Evolutionary conservation across 2,329 filamentous ascomycete genomes (phyloP).

Genomic region (Paecilomyces formosus): DNA sequence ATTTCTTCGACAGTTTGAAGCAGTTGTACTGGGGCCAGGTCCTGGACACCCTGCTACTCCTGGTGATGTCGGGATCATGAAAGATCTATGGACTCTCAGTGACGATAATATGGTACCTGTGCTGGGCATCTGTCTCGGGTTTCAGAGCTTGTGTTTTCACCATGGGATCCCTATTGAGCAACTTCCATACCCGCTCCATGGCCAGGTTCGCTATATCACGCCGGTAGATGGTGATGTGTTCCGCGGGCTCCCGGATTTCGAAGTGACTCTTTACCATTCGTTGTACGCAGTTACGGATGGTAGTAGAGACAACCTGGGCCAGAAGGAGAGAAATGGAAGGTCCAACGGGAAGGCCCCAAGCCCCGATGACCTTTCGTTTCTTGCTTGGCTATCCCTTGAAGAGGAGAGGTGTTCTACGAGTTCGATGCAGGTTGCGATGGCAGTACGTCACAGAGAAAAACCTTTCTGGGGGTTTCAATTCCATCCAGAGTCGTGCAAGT

Average conservation of each 20-base stretch:
- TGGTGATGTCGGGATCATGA: conserved; percentile 77
- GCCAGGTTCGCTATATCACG: conserved; percentile 64
- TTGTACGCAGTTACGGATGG: conserved; percentile 35
- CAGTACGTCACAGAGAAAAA: conserved; percentile 56
- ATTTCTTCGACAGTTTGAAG: conserved; percentile 61
- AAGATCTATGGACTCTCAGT: conserved; percentile 62
- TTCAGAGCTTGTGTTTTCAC: conserved; percentile 68
- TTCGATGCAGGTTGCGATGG: conserved; percentile 59
- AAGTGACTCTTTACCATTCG: conserved; percentile 71
- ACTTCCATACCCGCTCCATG: conserved; percentile 69
- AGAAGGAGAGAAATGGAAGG: neutral
- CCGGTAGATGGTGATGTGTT: conserved; percentile 62
- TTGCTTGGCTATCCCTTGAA: conserved; percentile 53
- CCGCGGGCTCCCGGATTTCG: conserved; percentile 49
- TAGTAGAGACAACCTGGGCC: neutral
- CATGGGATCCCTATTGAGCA: conserved; percentile 61
- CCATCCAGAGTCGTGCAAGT: conserved; percentile 85
- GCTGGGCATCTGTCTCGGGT: conserved; percentile 81
- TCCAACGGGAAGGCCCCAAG: conserved; percentile 6
- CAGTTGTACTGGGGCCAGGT: conserved; percentile 82
- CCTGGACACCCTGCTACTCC: conserved; percentile 69
- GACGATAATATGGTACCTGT: conserved; percentile 61
- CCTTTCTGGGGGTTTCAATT: conserved; percentile 88
- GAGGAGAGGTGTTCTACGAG: conserved; percentile 35
- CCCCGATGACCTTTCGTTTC: conserved; percentile 37